Conservation (phyloP, 148 eudicot genomes). For the Chenopodium formosanum region DNA sequence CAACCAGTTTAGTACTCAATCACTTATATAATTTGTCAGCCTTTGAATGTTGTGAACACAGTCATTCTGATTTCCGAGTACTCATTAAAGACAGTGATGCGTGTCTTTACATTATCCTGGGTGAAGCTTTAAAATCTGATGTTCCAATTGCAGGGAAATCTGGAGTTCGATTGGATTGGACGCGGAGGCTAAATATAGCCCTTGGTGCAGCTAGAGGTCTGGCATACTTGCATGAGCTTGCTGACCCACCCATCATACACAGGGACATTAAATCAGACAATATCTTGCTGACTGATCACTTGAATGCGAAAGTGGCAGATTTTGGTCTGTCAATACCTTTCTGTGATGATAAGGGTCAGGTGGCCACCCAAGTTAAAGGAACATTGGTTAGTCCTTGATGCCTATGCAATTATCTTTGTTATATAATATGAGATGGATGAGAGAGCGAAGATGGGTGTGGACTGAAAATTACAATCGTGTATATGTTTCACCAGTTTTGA, state of each 20-base stretch:
- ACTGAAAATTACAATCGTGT: not conserved
- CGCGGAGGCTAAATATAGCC: slow-evolving; percentile 62
- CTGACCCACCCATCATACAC: slow-evolving; percentile 88
- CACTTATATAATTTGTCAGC: no score
- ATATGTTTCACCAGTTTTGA: not conserved
- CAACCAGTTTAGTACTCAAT: no score
- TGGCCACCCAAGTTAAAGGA: slow-evolving; percentile 96
- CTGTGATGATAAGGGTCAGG: slow-evolving; percentile 49
- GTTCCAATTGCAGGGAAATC: slow-evolving; percentile 52
- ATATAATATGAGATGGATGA: not conserved
- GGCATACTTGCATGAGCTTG: slow-evolving; percentile 88
- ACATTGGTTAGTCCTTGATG: slow-evolving; percentile 59
- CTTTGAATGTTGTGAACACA: not conserved
- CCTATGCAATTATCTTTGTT: not conserved
- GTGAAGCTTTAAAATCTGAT: not conserved
- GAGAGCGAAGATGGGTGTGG: not conserved
- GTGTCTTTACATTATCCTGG: not conserved
- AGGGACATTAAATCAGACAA: slow-evolving; percentile 88
- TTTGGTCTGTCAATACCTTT: slow-evolving; percentile 81
- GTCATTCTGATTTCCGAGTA: not conserved
- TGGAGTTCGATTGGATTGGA: slow-evolving; percentile 76
- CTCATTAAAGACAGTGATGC: not conserved
- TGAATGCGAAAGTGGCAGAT: slow-evolving; percentile 89
- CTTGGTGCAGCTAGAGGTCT: slow-evolving; percentile 93
- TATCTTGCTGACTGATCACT: slow-evolving; percentile 66